Evolutionary conservation across 371 early-diverging fungal species (phyloP).

Genomic region (Mucor lusitanicus): DNA sequence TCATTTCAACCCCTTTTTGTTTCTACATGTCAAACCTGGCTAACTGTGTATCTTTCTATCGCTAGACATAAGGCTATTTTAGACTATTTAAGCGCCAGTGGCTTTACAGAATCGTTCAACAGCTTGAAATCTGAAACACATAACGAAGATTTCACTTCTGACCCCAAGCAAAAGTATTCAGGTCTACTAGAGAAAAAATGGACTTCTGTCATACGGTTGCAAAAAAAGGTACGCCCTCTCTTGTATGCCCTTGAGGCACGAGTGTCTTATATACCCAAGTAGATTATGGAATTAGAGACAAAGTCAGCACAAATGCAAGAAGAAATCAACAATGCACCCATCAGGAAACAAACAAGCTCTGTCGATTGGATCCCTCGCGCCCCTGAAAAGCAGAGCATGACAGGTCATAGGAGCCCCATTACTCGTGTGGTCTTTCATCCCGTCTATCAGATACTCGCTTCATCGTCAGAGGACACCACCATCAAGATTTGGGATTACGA

Average conservation of each 20-base stretch:
- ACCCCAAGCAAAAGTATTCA: slow-evolving; percentile 74
- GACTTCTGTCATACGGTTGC: slow-evolving; percentile 86
- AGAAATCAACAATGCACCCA: slow-evolving; percentile 65
- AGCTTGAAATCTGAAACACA: slow-evolving; percentile 69
- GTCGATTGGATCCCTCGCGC: slow-evolving; percentile 79
- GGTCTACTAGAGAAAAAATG: slow-evolving; percentile 91
- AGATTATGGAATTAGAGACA: slow-evolving; percentile 89
- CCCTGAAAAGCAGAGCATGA: slow-evolving; percentile 66
- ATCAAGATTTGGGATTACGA: slow-evolving; percentile 91
- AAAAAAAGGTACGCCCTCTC: slow-evolving; percentile 73
- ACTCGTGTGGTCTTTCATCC: slow-evolving; percentile 87
- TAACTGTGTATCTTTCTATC: not conserved
- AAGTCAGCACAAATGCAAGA: slow-evolving; percentile 74
- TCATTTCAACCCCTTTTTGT: not conserved
- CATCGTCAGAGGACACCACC: slow-evolving; percentile 87
- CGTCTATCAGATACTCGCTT: slow-evolving; percentile 71
- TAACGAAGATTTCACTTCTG: slow-evolving; percentile 69
- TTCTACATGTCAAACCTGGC: not conserved
- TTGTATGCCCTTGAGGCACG: not conserved
- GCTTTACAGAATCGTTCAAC: slow-evolving; percentile 66
- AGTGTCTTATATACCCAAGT: not conserved
- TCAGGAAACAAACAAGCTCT: slow-evolving; percentile 56
- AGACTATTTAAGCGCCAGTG: slow-evolving; percentile 79
- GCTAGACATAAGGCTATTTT: slow-evolving; percentile 75
- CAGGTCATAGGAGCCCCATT: slow-evolving; percentile 79